Percentiles rank a stretch among this genome's conserved stretches.
phyloP scores from a whole-genome alignment of 352 stramenopile species.

The Globisporangium takayamanum region DNA sequence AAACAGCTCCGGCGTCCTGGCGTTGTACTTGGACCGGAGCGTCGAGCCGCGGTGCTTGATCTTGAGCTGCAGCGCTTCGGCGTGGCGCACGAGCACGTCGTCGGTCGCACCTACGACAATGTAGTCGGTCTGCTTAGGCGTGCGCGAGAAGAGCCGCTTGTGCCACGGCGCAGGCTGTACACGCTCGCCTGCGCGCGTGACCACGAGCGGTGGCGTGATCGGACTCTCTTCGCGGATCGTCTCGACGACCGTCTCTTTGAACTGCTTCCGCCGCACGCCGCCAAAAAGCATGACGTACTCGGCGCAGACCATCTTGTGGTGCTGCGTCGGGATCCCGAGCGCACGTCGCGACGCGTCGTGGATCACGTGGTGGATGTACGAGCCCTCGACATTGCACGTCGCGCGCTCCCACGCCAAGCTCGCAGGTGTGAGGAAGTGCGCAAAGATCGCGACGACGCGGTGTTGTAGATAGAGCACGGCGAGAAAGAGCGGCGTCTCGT shows the following conservation, averaged over 20 bases:
- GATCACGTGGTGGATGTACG: constrained; percentile 51
- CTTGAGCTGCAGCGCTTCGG: constrained; percentile 58
- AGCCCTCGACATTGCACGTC: constrained; percentile 71
- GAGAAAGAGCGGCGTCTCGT: constrained; percentile 64
- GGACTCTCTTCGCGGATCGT: constrained; percentile 66
- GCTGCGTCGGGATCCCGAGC: constrained; percentile 20
- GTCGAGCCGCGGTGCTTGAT: constrained; percentile 63
- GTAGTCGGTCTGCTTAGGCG: constrained; percentile 33
- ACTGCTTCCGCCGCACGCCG: constrained; percentile 38
- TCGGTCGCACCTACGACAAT: constrained; percentile 52
- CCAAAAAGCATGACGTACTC: constrained; percentile 80
- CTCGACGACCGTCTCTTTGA: constrained; percentile 73
- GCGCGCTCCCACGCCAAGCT: constrained; percentile 46
- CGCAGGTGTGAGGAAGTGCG: constrained; percentile 22
- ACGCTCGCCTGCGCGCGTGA: constrained; percentile 29
- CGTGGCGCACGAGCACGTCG: constrained; percentile 49
- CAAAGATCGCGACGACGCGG: constrained; percentile 31
- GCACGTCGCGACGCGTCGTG: constrained; percentile 24
- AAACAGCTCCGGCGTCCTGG: constrained; percentile 34
- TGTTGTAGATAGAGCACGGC: constrained; percentile 50
- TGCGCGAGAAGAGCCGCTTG: neutral
- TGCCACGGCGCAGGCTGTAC: constrained; percentile 11
- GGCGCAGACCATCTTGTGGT: constrained; percentile 22
- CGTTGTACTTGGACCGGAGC: constrained; percentile 47
- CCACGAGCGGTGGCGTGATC: constrained; percentile 38